A percentile compares a stretch with the other conserved stretches of the same genome.
phyloP scores from a whole-genome alignment of 306 rosid genomes.

The Cucumis sativus region DNA sequence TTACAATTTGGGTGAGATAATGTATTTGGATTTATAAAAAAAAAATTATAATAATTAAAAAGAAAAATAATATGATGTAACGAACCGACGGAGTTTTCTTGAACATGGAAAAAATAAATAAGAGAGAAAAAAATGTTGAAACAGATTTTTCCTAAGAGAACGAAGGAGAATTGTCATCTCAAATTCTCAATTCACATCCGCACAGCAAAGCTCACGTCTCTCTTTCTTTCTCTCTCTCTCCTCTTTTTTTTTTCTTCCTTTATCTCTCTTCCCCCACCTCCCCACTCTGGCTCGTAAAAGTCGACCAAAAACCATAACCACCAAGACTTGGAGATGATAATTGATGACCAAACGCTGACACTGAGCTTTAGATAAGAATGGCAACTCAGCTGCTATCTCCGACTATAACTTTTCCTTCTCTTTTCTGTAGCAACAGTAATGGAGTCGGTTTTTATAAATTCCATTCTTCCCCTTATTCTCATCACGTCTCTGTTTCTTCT shows the following conservation, averaged over 20 bases:
- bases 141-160: not conserved
- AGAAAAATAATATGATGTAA: not conserved
- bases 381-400: constrained; percentile 50
- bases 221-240: not conserved
- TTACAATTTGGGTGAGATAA: too few relatives aligned
- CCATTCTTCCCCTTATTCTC: constrained; percentile 15
- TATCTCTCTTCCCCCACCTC: not conserved
- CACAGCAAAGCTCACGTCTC: not conserved
- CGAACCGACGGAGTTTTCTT: not conserved
- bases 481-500: constrained; percentile 16
- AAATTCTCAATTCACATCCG: not conserved
- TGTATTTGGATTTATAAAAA: not conserved
- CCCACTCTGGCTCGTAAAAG: not conserved
- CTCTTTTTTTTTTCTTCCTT: not conserved
- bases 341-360: not conserved
- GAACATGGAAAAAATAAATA: not conserved
- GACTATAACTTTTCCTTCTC: constrained; percentile 12
- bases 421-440: not conserved
- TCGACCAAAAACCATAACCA: not conserved
- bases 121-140: not conserved
- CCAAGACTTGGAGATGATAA: not conserved
- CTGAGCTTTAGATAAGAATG: constrained; percentile 17
- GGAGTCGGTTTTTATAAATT: constrained; percentile 16
- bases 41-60: not conserved
- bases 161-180: not conserved